Base-by-base conservation (phyloP, 306 rosid species). In the Glycyrrhiza uralensis region DNA sequence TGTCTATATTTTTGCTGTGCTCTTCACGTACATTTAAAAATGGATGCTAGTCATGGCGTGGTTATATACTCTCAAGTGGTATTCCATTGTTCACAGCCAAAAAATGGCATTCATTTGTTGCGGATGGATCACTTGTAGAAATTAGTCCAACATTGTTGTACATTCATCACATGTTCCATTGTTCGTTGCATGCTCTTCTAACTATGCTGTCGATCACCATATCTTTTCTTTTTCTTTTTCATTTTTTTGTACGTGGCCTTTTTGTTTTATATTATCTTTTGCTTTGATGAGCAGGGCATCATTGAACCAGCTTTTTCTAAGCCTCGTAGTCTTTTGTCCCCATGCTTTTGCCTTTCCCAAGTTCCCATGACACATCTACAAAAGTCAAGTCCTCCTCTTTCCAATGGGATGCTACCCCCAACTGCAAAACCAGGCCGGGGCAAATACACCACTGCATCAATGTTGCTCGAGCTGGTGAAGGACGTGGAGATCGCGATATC, bases 281-380 rank as follows among this genome's bases (percentile, higher is more conserved):
- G 0, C 62, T 77, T 76, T n/a, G 5, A 20, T 74, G 81, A 11
- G 26, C 82, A 95, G 99, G 99, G 99, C 30, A 64, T 89, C 62
- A 69, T 92, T 47, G 96, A 92, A 58, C 82, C 75, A 4, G 96
- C 99, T 9, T 95, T 91, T 77, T 84, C 86, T 2, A 91, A 85
- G 86, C 97, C 96, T 44, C 97, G 96, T 4, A 66, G 62, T 67
- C 89, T 86, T 2, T 81, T 80, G 86, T 17, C 80, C 15, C 88
- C 96, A 4, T 95, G 99, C 90, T 88, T 92, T 83, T 95, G 99
- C 90, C 96, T 95, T 69, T n/a, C n/a, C n/a, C 82, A 89, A 55
- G 82, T 91, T 70, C 90, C 96, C 6, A 44, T 22, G 11, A 50
- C 88, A 6, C 81, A 74, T 50, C 90, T 71, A 86, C 96, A 82